Evolutionary conservation across 2,329 filamentous ascomycete species (phyloP).

Genomic region (Calonectria honghensis): DNA sequence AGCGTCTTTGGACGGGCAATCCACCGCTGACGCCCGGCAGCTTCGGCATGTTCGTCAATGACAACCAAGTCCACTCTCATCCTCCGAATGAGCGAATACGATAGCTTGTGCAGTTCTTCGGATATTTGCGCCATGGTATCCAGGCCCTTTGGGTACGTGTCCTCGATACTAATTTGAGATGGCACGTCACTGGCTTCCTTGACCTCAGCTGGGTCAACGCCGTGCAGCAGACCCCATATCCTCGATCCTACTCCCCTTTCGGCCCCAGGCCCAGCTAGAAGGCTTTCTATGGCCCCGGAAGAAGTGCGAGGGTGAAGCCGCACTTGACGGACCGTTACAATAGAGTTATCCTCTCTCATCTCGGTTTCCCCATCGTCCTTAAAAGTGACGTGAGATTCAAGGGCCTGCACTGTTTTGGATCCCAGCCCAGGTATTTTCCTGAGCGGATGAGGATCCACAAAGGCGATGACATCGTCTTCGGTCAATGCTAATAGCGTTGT

Average conservation of each 20-base stretch:
- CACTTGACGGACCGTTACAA: constrained; percentile 79
- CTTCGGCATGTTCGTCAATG: constrained; percentile 62
- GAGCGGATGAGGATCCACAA: constrained; percentile 85
- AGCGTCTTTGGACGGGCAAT: constrained; percentile 87
- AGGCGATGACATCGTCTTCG: constrained; percentile 73
- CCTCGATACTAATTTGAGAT: constrained; percentile 94
- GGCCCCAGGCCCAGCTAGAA: constrained; percentile 82
- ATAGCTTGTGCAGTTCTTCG: constrained; percentile 81
- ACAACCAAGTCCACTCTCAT: constrained; percentile 86
- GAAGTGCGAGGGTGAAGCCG: constrained; percentile 78
- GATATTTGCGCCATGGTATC: constrained; percentile 78
- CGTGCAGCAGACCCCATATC: constrained; percentile 87
- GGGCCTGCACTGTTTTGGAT: constrained; percentile 73
- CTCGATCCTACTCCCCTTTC: constrained; percentile 82
- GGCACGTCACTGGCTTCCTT: constrained; percentile 82
- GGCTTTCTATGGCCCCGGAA: constrained; percentile 77
- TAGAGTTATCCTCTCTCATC: constrained; percentile 57
- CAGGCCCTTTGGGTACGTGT: constrained; percentile 84
- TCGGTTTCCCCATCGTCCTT: constrained; percentile 58
- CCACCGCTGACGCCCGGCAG: constrained; percentile 72
- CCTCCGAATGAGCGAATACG: constrained; percentile 82
- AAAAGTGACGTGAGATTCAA: constrained; percentile 73
- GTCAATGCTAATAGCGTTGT: constrained; percentile 86
- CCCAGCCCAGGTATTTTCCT: constrained; percentile 91
- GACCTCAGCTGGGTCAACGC: constrained; percentile 85